A percentile compares a stretch with the other conserved stretches of the same genome.
Evolutionary conservation across 352 stramenopile species (phyloP).

Genomic region (Blastocystis sp.): DNA sequence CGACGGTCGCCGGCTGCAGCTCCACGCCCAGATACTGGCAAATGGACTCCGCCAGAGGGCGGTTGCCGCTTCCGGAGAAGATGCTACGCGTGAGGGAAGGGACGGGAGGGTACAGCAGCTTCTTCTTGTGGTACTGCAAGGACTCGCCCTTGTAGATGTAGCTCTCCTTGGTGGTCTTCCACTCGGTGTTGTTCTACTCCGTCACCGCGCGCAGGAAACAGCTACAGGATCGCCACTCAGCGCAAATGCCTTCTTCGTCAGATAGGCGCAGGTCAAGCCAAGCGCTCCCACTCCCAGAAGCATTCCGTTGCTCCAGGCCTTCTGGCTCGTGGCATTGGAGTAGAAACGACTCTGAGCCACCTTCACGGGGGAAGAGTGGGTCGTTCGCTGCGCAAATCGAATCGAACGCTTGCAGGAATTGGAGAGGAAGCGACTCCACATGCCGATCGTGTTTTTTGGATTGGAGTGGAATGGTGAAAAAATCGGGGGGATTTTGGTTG

Average conservation of each 20-base stretch:
- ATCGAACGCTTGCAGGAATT: no score
- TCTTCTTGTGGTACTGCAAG: constrained; percentile 56
- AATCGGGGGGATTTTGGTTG: no score
- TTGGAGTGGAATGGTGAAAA: no score
- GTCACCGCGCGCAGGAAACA: background rate
- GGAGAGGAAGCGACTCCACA: no score
- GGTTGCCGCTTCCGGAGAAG: constrained; percentile 70
- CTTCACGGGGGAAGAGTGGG: background rate
- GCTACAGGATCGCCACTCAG: constrained; percentile 29
- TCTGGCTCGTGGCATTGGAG: background rate
- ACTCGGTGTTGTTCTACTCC: constrained; percentile 22
- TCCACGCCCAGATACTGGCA: constrained; percentile 68
- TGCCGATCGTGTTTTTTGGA: no score
- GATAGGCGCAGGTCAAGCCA: constrained; percentile 46
- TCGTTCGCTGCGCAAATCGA: no score
- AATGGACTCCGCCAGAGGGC: constrained; percentile 68
- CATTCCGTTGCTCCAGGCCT: constrained; percentile 20
- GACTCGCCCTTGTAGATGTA: constrained; percentile 59
- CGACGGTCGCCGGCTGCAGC: constrained; percentile 55
- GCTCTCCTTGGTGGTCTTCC: constrained; percentile 40
- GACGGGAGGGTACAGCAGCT: constrained; percentile 7
- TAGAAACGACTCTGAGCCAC: background rate
- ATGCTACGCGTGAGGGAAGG: constrained; percentile 30
- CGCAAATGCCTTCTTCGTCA: constrained; percentile 48
- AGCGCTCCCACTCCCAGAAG: constrained; percentile 43